Evolutionary conservation across 2,329 filamentous ascomycete species (phyloP), one percentile per base, ranked within the genome.

Genomic region (Parascedosporium putredinis): DNA sequence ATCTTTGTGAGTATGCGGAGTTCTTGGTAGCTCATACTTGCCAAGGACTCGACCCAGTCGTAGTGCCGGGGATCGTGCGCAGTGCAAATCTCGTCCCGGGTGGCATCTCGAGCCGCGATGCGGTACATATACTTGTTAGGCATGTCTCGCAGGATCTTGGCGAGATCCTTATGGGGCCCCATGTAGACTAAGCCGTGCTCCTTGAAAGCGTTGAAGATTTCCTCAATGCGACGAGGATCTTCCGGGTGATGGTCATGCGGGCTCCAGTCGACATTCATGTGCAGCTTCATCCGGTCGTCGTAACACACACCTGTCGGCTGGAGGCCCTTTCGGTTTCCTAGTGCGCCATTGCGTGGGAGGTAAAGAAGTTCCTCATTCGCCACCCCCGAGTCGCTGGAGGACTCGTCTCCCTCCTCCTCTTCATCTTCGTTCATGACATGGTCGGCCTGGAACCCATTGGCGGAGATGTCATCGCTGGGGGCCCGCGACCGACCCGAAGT

Each of bases 251-350:
- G 84, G 20, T 91, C 84, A 45, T 82, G 78, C 1, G 76, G 75
- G 16, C 77, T 79, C 60, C 81, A 84, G 62, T 88, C 83, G 14
- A 87, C 82, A 62, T 96, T 95, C 50, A 89, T 86, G 63, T 98
- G 93, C 53, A 94, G 85, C 53, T 93, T 88, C 93, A 98, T 98
- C 27, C 91, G 81, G 51, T 88, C 83, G 68, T 98, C 93, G 62
- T 97, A 98, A 56, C 87, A 91, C 53, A 85, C 81, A 3, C 87
- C 87, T 0, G 86, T 90, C 0, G 84, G 79, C 1, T 87, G 70
- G 23, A 79, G 66, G 2, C 73, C 72, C 33, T 67, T 70, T 51
- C 67, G 67, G 12, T 62, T 63, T 47, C 16, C 16, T 1, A 72
- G 57, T 47, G 67, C 63, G 2, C 64, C 66, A 2, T 63, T 29